Base-by-base conservation (phyloP, 78 protist genomes). In the Chrysochromulina tobinii region DNA sequence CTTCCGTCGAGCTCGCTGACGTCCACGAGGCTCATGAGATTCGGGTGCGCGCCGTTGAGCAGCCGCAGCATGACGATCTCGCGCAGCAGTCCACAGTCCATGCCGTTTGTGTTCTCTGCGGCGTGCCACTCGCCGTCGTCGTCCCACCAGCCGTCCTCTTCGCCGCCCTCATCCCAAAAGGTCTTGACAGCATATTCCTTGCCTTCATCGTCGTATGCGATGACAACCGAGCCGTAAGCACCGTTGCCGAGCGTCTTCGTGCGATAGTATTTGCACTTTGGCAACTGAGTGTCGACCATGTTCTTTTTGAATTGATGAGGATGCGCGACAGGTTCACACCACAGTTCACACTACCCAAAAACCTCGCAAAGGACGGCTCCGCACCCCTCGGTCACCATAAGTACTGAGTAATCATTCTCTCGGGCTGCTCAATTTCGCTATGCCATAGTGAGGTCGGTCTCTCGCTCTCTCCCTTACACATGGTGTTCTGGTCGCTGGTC, bases 231-330 rank as follows among this genome's bases (percentile, higher is more conserved):
- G 11, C 93, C 93, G 15, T 85, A 90, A 0, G 77, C 1, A 6
- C 93, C 93, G 3, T 54, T 48, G 21, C 92, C 92, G 38, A 90
- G 64, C 18, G 15, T 55, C 6, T 11, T 14, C n/a, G 81, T 53
- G 38, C 81, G 81, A 38, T 72, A 72, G 53, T 72, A 72, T 6
- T 27, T 14, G 17, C 38, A 59, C 12, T 59, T 59, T 59, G 64
- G 64, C 7, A 59, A 7, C 64, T 59, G 64, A 7, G 64, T 59
- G 64, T 59, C 7, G 23, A 59, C 7, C 7, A 59, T 59, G 12
- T 7, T 59, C 64, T 59, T 59, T 59, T 59, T 59, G 38, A 38
- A 38, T 38, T 38, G 38, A 38, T 38, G 38, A 38, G 38, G 38
- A 38, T 38, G 38, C 38, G 38, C 38, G 38, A 38, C 38, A 38